Evolutionary conservation across 768 basidiomycete species (phyloP).

Genomic region (Trichaptum fuscoviolaceum): DNA sequence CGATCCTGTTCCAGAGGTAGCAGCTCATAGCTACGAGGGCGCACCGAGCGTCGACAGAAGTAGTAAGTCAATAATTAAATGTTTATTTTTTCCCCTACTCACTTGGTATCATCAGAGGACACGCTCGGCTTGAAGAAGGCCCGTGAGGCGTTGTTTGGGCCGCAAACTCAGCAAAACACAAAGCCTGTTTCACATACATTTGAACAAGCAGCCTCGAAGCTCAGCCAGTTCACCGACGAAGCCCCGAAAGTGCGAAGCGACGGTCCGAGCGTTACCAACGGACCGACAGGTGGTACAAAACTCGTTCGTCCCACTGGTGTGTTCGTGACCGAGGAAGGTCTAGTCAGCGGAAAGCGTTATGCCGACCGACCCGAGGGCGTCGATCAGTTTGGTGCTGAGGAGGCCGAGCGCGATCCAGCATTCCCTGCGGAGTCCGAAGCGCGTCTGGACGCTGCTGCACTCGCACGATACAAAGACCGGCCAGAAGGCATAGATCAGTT

Average conservation of each 20-base stretch:
- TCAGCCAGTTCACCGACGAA: background rate
- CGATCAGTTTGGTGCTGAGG: background rate
- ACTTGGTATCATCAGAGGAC: background rate
- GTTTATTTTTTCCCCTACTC: background rate
- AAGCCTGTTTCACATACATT: background rate
- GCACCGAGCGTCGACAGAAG: background rate
- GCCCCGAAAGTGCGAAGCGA: background rate
- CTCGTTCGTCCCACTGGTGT: background rate
- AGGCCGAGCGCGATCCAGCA: background rate
- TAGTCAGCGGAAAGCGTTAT: background rate
- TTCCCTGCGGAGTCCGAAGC: background rate
- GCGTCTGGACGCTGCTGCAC: background rate
- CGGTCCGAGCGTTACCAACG: background rate
- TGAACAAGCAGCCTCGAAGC: background rate
- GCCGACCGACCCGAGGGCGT: background rate
- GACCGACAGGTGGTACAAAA: background rate
- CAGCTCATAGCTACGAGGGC: background rate
- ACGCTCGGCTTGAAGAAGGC: background rate
- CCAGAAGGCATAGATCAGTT: background rate
- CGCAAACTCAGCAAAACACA: background rate
- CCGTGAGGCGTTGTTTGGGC: background rate
- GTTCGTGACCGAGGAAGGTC: background rate
- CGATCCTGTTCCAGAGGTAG: background rate
- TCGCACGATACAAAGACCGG: background rate
- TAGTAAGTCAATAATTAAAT: background rate